These are phyloP conservation scores for Fraxinus cuspidata DNA, from an alignment of 257 asterid genomes.

Conservation along the genomic window DNA sequence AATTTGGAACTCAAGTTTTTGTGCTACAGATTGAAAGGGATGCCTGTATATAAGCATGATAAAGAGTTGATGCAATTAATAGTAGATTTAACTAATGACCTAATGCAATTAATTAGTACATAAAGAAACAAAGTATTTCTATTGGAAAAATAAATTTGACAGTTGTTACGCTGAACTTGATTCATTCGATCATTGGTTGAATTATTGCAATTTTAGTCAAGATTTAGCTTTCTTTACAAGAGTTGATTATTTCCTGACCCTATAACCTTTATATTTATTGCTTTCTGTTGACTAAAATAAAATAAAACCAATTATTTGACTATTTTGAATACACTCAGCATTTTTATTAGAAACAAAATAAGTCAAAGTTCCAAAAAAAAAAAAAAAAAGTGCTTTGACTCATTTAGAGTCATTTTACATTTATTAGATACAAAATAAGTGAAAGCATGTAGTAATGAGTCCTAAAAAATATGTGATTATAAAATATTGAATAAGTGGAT, in stretches of 20 bases:
- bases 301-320: no score
- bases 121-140: not conserved
- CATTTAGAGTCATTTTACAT: no score
- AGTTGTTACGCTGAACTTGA: constrained; percentile 30
- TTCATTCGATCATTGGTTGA: constrained; percentile 29
- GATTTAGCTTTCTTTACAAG: constrained; percentile 10
- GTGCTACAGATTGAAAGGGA: constrained; percentile 29
- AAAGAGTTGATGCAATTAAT: constrained; percentile 36
- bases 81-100: not conserved
- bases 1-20: not conserved
- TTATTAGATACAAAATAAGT: no score
- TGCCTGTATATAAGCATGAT: constrained; percentile 33
- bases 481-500: no score
- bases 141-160: constrained; percentile 30
- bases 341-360: no score
- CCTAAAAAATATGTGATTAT: no score
- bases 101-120: not conserved
- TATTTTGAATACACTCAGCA: no score
- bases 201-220: constrained; percentile 24
- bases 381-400: no score
- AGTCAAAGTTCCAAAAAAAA: no score
- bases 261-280: not conserved
- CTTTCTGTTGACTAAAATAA: no score
- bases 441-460: no score
- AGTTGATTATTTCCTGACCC: not conserved